phyloP scores from a whole-genome alignment of 1,284 basidiomycete genomes.

The Fomitopsis palustris region DNA sequence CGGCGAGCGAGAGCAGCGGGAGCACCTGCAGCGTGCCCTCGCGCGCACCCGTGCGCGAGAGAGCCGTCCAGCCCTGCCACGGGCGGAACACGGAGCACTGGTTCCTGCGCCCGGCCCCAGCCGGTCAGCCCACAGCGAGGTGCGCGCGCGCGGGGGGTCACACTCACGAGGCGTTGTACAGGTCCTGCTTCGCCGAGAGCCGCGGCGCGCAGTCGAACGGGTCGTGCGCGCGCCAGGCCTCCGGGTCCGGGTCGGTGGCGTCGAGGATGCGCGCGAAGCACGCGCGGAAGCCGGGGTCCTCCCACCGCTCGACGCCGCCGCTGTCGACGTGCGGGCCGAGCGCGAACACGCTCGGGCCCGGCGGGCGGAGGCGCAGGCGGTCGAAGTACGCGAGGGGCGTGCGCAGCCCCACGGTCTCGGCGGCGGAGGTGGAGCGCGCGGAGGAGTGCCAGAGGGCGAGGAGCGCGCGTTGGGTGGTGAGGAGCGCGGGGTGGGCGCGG shows the following conservation, averaged over 20 bases:
- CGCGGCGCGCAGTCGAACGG: constrained; percentile 52
- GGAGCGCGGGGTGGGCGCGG: constrained; percentile 49
- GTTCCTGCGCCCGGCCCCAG: constrained; percentile 49
- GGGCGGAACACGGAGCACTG: constrained; percentile 77
- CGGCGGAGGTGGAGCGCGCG: constrained; percentile 31
- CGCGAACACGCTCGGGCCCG: constrained; percentile 60
- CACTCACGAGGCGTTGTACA: constrained; percentile 52
- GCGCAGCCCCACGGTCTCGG: constrained; percentile 42
- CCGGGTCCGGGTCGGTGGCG: constrained; percentile 38
- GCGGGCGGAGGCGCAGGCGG: constrained; percentile 68
- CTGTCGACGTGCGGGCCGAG: constrained; percentile 78
- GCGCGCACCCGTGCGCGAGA: constrained; percentile 57
- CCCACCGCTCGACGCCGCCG: constrained; percentile 77
- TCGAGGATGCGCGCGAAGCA: constrained; percentile 56
- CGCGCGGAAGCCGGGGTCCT: constrained; percentile 59
- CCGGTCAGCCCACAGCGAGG: no score
- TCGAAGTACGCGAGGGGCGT: constrained; percentile 75
- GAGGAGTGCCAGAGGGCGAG: constrained; percentile 58
- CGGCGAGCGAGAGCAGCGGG: constrained; percentile 51
- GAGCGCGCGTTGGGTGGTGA: constrained; percentile 50
- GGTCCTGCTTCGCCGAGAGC: constrained; percentile 49
- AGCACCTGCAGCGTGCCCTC: constrained; percentile 70
- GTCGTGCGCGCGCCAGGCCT: constrained; percentile 69
- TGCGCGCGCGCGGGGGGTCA: no score
- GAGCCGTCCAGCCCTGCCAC: constrained; percentile 74